Conservation (phyloP, 352 stramenopile genomes). For the Globisporangium mamillatum region DNA sequence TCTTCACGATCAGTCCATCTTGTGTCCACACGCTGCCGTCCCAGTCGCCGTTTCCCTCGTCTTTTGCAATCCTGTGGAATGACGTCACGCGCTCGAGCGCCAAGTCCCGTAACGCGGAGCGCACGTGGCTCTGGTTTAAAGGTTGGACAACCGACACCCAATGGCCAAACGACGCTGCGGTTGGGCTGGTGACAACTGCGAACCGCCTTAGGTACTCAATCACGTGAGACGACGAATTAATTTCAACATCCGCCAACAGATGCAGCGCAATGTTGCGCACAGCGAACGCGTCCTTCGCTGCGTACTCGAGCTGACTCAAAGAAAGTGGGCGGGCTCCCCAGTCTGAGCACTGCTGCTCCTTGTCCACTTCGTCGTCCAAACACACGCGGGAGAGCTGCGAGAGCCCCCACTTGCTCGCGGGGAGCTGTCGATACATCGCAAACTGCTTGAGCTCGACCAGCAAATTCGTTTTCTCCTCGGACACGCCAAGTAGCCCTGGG, state of each 20-base stretch:
- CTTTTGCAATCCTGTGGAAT: constrained; percentile 26
- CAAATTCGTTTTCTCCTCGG: constrained; percentile 14
- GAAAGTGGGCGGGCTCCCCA: constrained; percentile 48
- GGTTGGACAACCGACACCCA: constrained; percentile 21
- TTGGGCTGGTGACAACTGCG: constrained; percentile 18
- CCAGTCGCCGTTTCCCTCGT: constrained; percentile 10
- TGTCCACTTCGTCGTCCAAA: constrained; percentile 42
- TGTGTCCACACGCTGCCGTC: constrained; percentile 15
- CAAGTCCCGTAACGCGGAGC: constrained; percentile 25
- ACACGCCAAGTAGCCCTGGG: constrained; percentile 23
- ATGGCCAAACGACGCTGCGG: constrained; percentile 15
- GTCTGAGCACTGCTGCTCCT: constrained; percentile 65
- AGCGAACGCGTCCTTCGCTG: constrained; percentile 49
- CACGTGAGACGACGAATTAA: neutral
- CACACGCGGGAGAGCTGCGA: constrained; percentile 41
- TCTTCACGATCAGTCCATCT: constrained; percentile 54
- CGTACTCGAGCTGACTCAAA: constrained; percentile 43
- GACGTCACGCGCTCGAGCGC: constrained; percentile 19
- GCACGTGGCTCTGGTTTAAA: constrained; percentile 30
- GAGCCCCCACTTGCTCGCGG: constrained; percentile 49
- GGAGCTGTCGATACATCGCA: constrained; percentile 44
- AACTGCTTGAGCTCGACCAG: constrained; percentile 57
- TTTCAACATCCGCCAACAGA: constrained; percentile 40
- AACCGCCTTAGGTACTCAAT: constrained; percentile 21
- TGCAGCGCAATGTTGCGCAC: constrained; percentile 43